A percentile compares a stretch with the other conserved stretches of the same genome.
Evolutionary conservation across 2,329 filamentous ascomycete species (phyloP).

Genomic region (Neofusicoccum sp.): DNA sequence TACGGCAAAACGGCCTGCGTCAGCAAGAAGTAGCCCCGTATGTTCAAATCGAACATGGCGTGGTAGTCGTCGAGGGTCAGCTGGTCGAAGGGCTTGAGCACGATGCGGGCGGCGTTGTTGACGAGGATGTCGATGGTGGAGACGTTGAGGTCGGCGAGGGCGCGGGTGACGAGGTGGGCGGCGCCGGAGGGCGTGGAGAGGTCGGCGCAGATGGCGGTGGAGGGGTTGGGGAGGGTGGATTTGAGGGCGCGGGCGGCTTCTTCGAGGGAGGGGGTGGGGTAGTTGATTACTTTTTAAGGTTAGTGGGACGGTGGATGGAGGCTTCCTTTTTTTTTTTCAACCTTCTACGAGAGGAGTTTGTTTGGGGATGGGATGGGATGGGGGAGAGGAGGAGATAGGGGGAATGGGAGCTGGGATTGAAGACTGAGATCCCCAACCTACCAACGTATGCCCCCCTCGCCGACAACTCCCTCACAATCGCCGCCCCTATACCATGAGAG

Average conservation of each 20-base stretch:
- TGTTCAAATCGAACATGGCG: slow-evolving; percentile 56
- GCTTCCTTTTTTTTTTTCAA: too few relatives aligned
- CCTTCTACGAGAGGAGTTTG: too few relatives aligned
- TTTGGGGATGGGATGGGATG: too few relatives aligned
- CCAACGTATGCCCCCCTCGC: slow-evolving; percentile 34
- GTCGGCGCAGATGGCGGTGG: neutral
- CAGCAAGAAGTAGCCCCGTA: slow-evolving; percentile 55
- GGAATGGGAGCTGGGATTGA: neutral
- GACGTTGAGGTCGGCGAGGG: neutral
- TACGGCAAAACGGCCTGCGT: slow-evolving; percentile 54
- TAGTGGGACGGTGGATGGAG: too few relatives aligned
- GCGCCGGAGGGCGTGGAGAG: neutral
- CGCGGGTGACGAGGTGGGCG: neutral
- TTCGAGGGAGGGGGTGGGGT: neutral
- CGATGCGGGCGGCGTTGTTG: slow-evolving; percentile 41
- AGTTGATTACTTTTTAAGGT: neutral
- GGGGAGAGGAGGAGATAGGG: too few relatives aligned
- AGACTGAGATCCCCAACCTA: neutral
- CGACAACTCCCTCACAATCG: slow-evolving; percentile 43
- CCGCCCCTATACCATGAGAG: slow-evolving; percentile 43
- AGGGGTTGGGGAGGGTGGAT: neutral
- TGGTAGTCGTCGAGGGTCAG: slow-evolving; percentile 53
- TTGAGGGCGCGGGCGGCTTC: neutral
- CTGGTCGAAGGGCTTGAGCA: slow-evolving; percentile 29
- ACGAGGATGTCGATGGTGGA: slow-evolving; percentile 42